Base-by-base conservation (phyloP, 2,329 filamentous ascomycete genomes). In the Beauveria australis region DNA sequence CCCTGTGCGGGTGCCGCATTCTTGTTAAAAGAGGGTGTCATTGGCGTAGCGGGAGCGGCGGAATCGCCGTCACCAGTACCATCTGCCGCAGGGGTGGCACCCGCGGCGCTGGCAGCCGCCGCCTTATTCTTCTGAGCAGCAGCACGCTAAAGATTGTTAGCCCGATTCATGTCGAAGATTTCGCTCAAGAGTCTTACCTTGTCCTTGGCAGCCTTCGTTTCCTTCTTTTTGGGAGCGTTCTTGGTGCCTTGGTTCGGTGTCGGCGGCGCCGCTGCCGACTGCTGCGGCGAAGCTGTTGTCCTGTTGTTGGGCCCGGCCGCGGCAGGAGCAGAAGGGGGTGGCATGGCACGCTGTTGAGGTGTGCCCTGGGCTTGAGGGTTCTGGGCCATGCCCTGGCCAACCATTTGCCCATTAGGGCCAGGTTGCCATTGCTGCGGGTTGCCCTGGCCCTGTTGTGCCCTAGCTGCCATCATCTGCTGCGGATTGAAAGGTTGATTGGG, bases 211-310 rank as follows among this genome's bases (percentile, higher is more conserved):
- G 78, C 81, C 73, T 87, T 88, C 5, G 75, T 77, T 37, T 86
- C 84, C 78, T 91, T 89, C 81, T 93, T 93, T 73, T 91, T 92
- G 1, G 89, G 88, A 40, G 84, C 86, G 4, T 87, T 74, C 77
- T 93, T 93, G 69, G 86, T 87, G 1, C 78, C 73, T 70, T 91
- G 88, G 56, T 84, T 86, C 1, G 90, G 90, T 4, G 90, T 94
- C 1, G 89, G 89, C 1, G 90, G 89, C 41, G 87, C 88, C 7
- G 84, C 81, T 62, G 81, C 84, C 63, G 81, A 81, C 66, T 83
- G 81, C 66, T 87, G 85, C 26, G 85, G 86, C 19, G 85, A 86
- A 14, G 82, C 82, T 16, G 84, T 81, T 47, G 77, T 80, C 59
- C 81, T 77, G 64, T 78, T 81, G 66, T 83, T 82, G 61, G 78